Evolutionary conservation across 306 rosid species (phyloP), one percentile per base, ranked within the genome.

Genomic region (Castanopsis chinensis): DNA sequence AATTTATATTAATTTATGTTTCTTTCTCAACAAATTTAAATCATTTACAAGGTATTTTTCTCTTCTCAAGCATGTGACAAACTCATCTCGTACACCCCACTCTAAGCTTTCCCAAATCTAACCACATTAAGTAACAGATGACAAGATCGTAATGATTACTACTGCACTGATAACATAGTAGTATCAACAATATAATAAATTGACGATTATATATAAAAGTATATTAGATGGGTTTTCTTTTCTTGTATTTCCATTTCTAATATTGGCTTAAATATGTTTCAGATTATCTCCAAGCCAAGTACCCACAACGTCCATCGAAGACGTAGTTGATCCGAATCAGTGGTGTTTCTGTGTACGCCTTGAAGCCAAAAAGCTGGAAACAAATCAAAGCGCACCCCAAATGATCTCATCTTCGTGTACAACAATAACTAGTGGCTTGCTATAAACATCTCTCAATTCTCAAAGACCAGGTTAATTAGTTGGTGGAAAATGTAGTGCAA

Each of bases 401-500:
- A 28, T 19, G 17, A 74, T 73, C 49, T 41, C 56, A 59, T 73
- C 80, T 37, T 76, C 58, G 63, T 41, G 77, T 81, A 79, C 77
- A 43, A 15, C 4, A 15, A 6, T 12, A 7, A 41, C 5, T 2
- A 30, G 58, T 21, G 27, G 30, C 18, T 76, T 54, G 14, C 60
- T 32, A 6, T 65, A 65, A 15, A 13, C 25, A 49, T 18, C n/a
- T 20, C 32, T 21, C 13, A 8, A 32, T 37, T 60, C 9, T 60
- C 70, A 64, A 17, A 28, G 18, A 10, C 19, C 52, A 60, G 18
- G 11, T 3, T 15, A 17, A 15, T 81, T 82, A 82, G 79, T 82
- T 82, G 83, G 85, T 80, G 77, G 91, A 80, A 81, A 82, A 87
- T 30, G 90, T 82, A 37, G 87, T 87, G 86, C 87, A 82, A 33